Evolutionary conservation across 768 basidiomycete species (phyloP), one percentile per base, ranked within the genome.

Genomic region (Leucocoprinus birnbaumii): DNA sequence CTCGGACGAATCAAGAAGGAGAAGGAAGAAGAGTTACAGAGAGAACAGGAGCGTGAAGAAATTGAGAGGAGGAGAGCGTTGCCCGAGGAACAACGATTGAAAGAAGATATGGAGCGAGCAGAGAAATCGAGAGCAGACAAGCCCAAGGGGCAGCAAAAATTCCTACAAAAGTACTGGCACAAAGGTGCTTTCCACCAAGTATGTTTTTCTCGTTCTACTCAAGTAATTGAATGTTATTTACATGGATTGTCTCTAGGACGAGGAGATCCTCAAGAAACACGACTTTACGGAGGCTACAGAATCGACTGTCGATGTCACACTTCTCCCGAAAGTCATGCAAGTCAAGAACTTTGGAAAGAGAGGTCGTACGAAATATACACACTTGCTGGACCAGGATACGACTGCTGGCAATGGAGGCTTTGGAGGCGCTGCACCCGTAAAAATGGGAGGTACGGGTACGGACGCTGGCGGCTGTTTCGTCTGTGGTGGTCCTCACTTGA

Each of bases 111-210:
- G 57, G 94, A 91, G 67, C 84, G 77, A 40, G 95, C 94, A 2
- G 80, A 92, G 55, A 85, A 90, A 67, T 73, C 82, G 27, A 79
- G 97, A 53, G 87, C 87, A 52, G 91, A 91, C 51, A 96, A 95
- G 71, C 90, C 91, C 1, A 90, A 97, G 66, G 93, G 91, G 2
- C 80, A 91, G 59, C 90, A 94, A 66, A 91, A 85, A 65, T 98
- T 98, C 72, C 70, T 98, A 59, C 94, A 98, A 68, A 98, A 97
- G 71, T 99, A 97, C 68, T 98, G 94, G 86, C 97, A 99, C 76
- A 98, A 96, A 71, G 97, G 97, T 63, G 97, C 96, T 57, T 99
- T 98, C 78, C 94, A 97, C 68, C 92, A 95, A 82, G 94, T 91
- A 56, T 27, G 63, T 25, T 43, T 10, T 14, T 40, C 57, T 34